Conservation (phyloP, 2,329 filamentous ascomycete genomes). For the Berkeleyomyces rouxiae region DNA sequence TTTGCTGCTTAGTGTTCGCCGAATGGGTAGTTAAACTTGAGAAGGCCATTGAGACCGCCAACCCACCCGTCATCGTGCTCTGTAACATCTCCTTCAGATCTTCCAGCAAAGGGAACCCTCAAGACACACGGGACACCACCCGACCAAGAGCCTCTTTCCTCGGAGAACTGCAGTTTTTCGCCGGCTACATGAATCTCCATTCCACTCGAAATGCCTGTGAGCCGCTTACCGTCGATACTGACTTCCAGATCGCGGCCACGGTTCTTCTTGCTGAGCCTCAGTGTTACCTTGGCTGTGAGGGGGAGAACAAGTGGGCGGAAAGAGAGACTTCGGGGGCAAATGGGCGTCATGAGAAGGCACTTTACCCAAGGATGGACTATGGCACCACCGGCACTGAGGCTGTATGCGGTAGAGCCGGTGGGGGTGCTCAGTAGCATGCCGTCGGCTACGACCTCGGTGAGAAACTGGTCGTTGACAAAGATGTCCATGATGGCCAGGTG, state of each 20-base stretch:
- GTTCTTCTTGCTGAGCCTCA: slow-evolving; percentile 69
- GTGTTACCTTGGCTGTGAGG: slow-evolving; percentile 64
- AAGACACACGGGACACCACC: slow-evolving; percentile 90
- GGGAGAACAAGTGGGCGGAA: slow-evolving; percentile 86
- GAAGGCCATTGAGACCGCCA: slow-evolving; percentile 73
- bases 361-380: slow-evolving; percentile 90
- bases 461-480: slow-evolving; percentile 70
- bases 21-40: slow-evolving; percentile 98
- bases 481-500: slow-evolving; percentile 88
- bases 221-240: slow-evolving; percentile 60
- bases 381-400: slow-evolving; percentile 75
- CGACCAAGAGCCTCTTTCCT: slow-evolving; percentile 65
- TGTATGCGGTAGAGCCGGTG: slow-evolving; percentile 90
- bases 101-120: slow-evolving; percentile 34
- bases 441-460: slow-evolving; percentile 89
- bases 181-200: slow-evolving; percentile 81
- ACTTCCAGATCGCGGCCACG: slow-evolving; percentile 60
- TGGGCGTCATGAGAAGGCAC: slow-evolving; percentile 77
- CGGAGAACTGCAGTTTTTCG: slow-evolving; percentile 61
- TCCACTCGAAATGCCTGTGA: slow-evolving; percentile 50
- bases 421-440: slow-evolving; percentile 89
- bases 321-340: slow-evolving; percentile 79
- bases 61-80: slow-evolving; percentile 89
- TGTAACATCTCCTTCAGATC: slow-evolving; percentile 17
- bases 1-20: slow-evolving; percentile 27